These are phyloP conservation scores for Pinus albicaulis DNA, from an alignment of 75 land plant genomes.

Conservation along the genomic window DNA sequence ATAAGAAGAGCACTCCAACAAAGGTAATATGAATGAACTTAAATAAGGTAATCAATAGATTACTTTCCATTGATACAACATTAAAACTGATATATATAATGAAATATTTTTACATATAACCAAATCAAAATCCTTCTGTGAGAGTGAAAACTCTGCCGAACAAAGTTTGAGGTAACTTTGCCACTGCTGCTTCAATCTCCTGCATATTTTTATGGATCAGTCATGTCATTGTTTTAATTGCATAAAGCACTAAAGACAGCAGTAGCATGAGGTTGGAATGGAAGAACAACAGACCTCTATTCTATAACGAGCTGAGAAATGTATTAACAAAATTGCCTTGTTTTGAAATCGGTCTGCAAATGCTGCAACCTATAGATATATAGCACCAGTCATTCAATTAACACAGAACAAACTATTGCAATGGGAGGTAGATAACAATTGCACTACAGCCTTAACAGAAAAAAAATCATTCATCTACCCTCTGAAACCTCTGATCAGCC, in stretches of 20 bases:
- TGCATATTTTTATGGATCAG: slow-evolving; percentile 12
- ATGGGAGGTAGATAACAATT: not conserved
- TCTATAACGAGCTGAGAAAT: slow-evolving; percentile 89
- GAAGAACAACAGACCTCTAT: slow-evolving; percentile 42
- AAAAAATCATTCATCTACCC: not conserved
- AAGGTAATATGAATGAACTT: no score
- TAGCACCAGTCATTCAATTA: not conserved
- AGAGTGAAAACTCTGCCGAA: slow-evolving; percentile 54
- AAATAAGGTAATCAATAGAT: no score
- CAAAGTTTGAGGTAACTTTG: slow-evolving; percentile 43
- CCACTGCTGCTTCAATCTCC: slow-evolving; percentile 61
- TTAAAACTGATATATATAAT: no score
- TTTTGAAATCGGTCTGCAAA: slow-evolving; percentile 75
- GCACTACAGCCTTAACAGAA: not conserved
- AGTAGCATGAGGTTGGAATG: not conserved
- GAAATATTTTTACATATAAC: no score
- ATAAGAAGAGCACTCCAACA: no score
- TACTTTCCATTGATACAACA: no score
- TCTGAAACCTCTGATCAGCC: not conserved
- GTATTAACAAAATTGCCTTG: slow-evolving; percentile 88
- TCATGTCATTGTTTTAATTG: not conserved
- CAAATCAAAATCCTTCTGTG: no score
- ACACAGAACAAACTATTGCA: not conserved
- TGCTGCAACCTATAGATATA: slow-evolving; percentile 51
- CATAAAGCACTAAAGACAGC: not conserved